Conservation (phyloP, 306 rosid species). For the Nissolia schottii region DNA sequence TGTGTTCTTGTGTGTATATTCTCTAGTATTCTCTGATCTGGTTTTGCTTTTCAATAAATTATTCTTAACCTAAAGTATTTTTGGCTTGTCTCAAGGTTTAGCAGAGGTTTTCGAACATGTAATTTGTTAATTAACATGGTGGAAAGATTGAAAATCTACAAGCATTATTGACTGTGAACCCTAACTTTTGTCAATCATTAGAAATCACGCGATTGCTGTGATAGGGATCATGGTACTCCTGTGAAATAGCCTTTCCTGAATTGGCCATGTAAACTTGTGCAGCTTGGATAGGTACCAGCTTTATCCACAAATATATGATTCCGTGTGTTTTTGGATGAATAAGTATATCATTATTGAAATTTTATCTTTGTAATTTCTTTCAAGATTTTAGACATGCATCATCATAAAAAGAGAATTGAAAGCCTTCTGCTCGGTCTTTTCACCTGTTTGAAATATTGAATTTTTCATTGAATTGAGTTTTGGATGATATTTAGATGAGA, state of each 20-base stretch:
- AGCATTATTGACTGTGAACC: not conserved
- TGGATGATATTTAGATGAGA: not conserved
- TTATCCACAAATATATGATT: not conserved
- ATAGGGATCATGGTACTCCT: not conserved
- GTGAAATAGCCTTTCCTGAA: slow-evolving; percentile 1
- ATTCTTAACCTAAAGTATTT: not conserved
- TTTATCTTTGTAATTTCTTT: not conserved
- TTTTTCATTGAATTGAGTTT: not conserved
- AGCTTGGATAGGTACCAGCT: not conserved
- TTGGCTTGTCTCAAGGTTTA: not conserved
- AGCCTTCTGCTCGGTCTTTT: not conserved
- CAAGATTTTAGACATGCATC: not conserved
- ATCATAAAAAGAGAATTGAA: not conserved
- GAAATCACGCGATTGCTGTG: not conserved
- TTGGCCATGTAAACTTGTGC: not conserved
- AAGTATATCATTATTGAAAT: not conserved
- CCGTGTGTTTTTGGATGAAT: not conserved
- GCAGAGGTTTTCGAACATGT: not conserved
- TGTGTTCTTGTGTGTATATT: not conserved
- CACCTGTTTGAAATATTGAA: not conserved
- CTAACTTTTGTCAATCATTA: not conserved
- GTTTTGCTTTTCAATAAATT: slow-evolving; percentile 14
- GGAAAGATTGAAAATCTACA: not conserved
- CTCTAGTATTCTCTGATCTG: not conserved
- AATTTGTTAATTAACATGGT: not conserved